Evolutionary conservation across 2,329 filamentous ascomycete genomes (phyloP), one percentile per base, ranked within the genome.

Genomic region (Fusarium verrucosum): DNA sequence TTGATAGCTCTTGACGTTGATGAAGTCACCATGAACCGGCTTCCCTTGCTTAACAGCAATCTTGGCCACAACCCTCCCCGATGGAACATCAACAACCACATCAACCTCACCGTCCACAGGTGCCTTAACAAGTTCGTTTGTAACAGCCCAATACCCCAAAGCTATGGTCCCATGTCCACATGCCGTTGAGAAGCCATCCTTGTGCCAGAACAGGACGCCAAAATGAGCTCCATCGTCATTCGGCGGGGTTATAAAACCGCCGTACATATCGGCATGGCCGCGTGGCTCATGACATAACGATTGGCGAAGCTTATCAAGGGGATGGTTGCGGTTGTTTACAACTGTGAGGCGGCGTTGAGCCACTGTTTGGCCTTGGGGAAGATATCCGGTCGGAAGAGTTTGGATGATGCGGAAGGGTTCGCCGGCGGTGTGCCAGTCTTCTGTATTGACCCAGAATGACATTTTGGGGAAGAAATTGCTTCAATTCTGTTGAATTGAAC

Each of bases 131-230:
- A 69, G 13, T 4, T 35, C 20, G 4, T 50, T 65, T 1, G 33
- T 43, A 1, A 70, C 20, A 9, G 70, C 69, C 70, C 70, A 72
- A 19, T 67, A 72, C 1, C 71, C 70, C 7, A 73, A n/a, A 3
- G 68, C 70, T 26, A 73, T 73, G 1, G 71, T 72, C 1, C 70
- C 71, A 9, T 73, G 70, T 2, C 70, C 70, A 5, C 70, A 72
- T 1, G 70, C 70, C 0, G 70, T 72, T 1, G 70, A 73, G 45
- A 72, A 72, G 8, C 70, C 70, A 32, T 73, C 70, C 11, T 71
- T 73, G 19, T 73, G 71, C 70, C 70, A 73, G 37, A 73, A 73
- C 1, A 73, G 17, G 2, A 73, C 71, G 4, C 70, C 70, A 22
- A 71, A 72, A 5, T 59, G 45, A 17, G 70, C 70, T 1, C 61